Percentiles rank a stretch among this genome's conserved stretches.
Evolutionary conservation across 768 basidiomycete genomes (phyloP).

Genomic region (Lentinula guzmanii): DNA sequence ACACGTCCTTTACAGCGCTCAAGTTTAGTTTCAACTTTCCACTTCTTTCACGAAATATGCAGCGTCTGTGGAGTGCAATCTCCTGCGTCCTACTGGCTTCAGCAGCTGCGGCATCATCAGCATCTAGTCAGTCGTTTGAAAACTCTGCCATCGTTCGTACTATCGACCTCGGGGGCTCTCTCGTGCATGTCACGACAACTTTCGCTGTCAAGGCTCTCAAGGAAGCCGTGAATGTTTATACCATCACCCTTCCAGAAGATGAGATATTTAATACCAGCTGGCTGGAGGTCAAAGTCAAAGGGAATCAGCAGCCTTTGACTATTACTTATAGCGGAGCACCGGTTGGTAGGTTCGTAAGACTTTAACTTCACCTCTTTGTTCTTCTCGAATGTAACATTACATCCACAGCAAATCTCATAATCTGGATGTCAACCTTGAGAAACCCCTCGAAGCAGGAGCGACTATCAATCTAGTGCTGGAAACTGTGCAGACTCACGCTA

Average conservation of each 20-base stretch:
- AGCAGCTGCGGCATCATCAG: constrained; percentile 30
- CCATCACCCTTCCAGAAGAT: constrained; percentile 55
- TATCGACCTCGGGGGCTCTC: constrained; percentile 83
- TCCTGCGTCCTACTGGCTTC: constrained; percentile 41
- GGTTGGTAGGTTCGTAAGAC: constrained; percentile 42
- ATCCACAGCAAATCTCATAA: constrained; percentile 37
- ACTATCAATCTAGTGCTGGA: constrained; percentile 76
- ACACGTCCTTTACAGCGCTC: constrained; percentile 3
- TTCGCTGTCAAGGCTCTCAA: constrained; percentile 76
- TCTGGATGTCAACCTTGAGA: constrained; percentile 61
- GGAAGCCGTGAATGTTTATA: constrained; percentile 55
- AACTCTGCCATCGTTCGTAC: constrained; percentile 87
- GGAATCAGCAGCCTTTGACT: constrained; percentile 46
- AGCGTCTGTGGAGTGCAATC: constrained; percentile 40
- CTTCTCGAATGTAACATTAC: constrained; percentile 2
- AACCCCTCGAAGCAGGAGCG: constrained; percentile 48
- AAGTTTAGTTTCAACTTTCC: background rate
- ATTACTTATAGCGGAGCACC: constrained; percentile 44
- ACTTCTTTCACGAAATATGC: constrained; percentile 33
- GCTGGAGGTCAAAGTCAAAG: constrained; percentile 79
- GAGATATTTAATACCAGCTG: constrained; percentile 69
- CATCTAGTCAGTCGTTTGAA: constrained; percentile 57
- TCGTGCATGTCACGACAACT: constrained; percentile 85
- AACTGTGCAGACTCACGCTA: constrained; percentile 72
- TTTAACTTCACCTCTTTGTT: background rate